Conservation (phyloP, 768 basidiomycete genomes). For the Lactarius deliciosus region DNA sequence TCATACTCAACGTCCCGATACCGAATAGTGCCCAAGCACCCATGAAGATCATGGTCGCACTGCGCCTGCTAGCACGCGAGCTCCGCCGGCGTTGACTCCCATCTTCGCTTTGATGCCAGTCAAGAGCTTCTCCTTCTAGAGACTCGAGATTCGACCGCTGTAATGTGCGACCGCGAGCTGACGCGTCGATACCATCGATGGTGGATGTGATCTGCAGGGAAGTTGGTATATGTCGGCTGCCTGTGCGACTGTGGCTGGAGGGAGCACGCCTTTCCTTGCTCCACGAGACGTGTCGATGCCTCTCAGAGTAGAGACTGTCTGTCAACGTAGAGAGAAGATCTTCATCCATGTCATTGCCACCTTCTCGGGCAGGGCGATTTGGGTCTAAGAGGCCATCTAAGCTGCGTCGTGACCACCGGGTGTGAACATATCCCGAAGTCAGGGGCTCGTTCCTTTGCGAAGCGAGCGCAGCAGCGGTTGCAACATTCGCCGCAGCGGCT, state of each 20-base stretch:
- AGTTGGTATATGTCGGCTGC: conserved; percentile 35
- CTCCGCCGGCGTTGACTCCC: conserved; percentile 33
- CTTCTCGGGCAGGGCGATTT: conserved; percentile 35
- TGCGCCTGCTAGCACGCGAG: conserved; percentile 66
- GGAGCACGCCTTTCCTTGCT: conserved; percentile 51
- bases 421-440: conserved; percentile 18
- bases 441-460: conserved; percentile 54
- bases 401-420: conserved; percentile 38
- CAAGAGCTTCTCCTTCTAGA: conserved; percentile 17
- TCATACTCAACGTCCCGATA: conserved; percentile 50
- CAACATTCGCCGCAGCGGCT: conserved; percentile 67
- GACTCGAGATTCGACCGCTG: conserved; percentile 40
- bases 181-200: conserved; percentile 16
- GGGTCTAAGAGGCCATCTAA: conserved; percentile 33
- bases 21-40: conserved; percentile 75
- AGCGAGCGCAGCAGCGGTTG: conserved; percentile 62
- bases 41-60: conserved; percentile 80
- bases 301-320: conserved; percentile 79
- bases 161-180: conserved; percentile 46
- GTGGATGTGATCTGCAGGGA: conserved; percentile 33
- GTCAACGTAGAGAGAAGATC: conserved; percentile 56
- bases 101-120: conserved; percentile 17
- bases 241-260: conserved; percentile 38
- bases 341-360: conserved; percentile 50
- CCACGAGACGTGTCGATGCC: conserved; percentile 64